Evolutionary conservation across 805 yeast species (phyloP).

Genomic region (Sugiyamaella mastotermitis): DNA sequence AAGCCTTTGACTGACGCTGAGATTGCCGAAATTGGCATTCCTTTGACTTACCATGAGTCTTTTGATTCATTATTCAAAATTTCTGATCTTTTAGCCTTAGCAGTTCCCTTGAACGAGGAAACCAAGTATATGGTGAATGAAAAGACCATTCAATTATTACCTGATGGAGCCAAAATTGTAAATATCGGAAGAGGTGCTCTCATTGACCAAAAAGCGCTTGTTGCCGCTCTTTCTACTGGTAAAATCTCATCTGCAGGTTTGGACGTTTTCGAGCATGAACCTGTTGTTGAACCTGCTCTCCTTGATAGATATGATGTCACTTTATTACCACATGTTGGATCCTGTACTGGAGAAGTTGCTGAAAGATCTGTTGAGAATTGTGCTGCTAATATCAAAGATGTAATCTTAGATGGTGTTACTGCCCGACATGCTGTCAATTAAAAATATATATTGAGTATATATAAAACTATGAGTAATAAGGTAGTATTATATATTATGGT

Average conservation of each 20-base stretch:
- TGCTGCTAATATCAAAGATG: constrained; percentile 42
- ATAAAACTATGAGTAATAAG: no score
- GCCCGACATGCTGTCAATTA: constrained; percentile 15
- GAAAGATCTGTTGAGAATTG: constrained; percentile 42
- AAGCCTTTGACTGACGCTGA: constrained; percentile 35
- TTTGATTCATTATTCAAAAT: constrained; percentile 38
- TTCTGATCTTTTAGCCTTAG: constrained; percentile 55
- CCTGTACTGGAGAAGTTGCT: constrained; percentile 40
- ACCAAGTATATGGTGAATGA: constrained; percentile 52
- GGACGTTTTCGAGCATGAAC: constrained; percentile 69
- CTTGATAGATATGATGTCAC: constrained; percentile 55
- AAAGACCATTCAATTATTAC: constrained; percentile 40
- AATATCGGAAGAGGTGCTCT: constrained; percentile 74
- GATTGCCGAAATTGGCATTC: constrained; percentile 34
- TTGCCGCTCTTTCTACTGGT: constrained; percentile 54
- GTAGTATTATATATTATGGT: no score
- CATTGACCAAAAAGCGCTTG: constrained; percentile 59
- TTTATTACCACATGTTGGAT: constrained; percentile 67
- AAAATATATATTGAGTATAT: not conserved
- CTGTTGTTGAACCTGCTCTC: constrained; percentile 44
- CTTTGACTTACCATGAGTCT: constrained; percentile 39
- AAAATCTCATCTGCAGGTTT: constrained; percentile 61
- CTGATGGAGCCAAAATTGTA: constrained; percentile 53
- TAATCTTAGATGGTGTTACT: constrained; percentile 10
- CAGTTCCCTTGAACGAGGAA: constrained; percentile 58